Evolutionary conservation across 352 stramenopile species (phyloP), one percentile per base, ranked within the genome.

Genomic region (Phytophthora pisi): DNA sequence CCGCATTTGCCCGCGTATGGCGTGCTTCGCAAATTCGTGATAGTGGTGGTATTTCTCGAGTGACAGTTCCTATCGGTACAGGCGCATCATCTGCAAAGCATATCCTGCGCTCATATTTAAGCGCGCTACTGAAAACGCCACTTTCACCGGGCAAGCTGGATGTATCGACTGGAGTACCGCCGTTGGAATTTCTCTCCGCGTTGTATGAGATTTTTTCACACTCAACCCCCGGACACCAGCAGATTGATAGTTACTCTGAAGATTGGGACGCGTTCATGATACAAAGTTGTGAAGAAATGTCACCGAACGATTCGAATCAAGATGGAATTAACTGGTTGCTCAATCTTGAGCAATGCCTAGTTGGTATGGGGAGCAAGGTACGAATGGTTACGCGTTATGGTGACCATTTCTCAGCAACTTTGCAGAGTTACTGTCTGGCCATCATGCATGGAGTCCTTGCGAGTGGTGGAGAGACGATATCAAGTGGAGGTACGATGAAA

Each of bases 381-480:
- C n/a, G n/a, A 15, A 24, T 42, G 11, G 11, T 20, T 1, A 51
- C 49, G 10, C 20, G 11, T 62, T 16, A 51, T 4, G 15, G 15
- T 47, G 7, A 7, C 4, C 15, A 66, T 15, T 86, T 86, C 42
- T 75, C 64, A 16, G 26, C 23, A 40, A 62, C 70, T 2, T 73
- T 84, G 11, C 45, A 58, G 5, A 57, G 16, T 1, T 87, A 85
- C 34, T 78, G 63, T 15, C 50, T 61, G 15, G 16, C 11, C 11
- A 64, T 78, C 26, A 57, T 78, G 36, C 18, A 54, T 24, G n/a
- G 20, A 16, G 50, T 81, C 28, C 9, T 85, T 60, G 53, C 38
- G 7, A 75, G 34, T 46, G 69, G 74, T n/a, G 79, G 72, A 1
- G 66, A 53, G n/a, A 57, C 67, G 10, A 78, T 88, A 51, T 75